Base-by-base conservation (phyloP, 192 early-diverging fungal species). In the Gonapodya sp. region DNA sequence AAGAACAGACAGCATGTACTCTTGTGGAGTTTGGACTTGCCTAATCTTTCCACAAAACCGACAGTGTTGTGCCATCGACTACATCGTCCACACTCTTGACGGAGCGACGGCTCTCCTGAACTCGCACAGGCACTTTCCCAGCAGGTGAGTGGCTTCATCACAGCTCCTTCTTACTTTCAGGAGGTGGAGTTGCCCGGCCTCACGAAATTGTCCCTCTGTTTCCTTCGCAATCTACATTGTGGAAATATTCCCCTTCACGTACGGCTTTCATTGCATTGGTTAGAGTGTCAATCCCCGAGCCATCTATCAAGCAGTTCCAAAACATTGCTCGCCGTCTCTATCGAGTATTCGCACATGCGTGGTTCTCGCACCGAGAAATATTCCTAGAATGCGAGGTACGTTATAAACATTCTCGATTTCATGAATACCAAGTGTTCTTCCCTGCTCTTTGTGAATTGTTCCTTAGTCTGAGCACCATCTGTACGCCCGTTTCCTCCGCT, bases 311-410 rank as follows among this genome's bases (percentile, higher is more conserved):
- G 84, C 93, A 96, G 64, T 95, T 95, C 81, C 90, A 93, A 81
- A 91, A 90, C 64, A 95, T 97, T 81, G 94, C 94, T 0, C 85
- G 97, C n/a, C 83, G 97, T 35, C 88, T 99, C 24, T 97, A 99
- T 82, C 89, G 97, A n/a, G 93, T 99, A 33, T 99, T 99, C 87
- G 95, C 96, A 0, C 97, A 99, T 85, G 89, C 95, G 1, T 99
- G 94, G 85, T 96, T 92, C 81, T 95, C 96, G 84, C 97, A 99
- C 84, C 85, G 93, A 8, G 94, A 95, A 80, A 84, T 95, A 1
- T 99, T 98, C 86, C 92, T 93, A 75, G 87, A 88, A 18, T 96
- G 94, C 84, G 96, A 96, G 86, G 93, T 90, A 84, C 36, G 31
- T 16, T n/a, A n/a, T n/a, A n/a, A n/a, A n/a, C n/a, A n/a, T n/a